Percentiles rank a stretch among this genome's conserved stretches.
Evolutionary conservation across 441 rosid species (phyloP).

Genomic region (Eruca vesicaria): DNA sequence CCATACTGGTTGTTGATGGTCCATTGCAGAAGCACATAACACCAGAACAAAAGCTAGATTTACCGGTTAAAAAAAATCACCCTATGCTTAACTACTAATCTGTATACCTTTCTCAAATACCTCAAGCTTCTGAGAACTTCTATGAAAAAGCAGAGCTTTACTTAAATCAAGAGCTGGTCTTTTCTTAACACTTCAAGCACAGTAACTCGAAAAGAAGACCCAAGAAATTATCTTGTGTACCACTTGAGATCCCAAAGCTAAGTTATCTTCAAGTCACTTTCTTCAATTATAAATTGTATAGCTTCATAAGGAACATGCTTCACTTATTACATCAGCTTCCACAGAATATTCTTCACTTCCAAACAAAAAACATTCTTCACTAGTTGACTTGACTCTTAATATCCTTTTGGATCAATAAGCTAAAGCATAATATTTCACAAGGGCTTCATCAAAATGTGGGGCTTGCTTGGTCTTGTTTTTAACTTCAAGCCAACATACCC

Average conservation of each 20-base stretch:
- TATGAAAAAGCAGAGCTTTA: slow-evolving; percentile 40
- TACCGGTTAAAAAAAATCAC: slow-evolving; percentile 22
- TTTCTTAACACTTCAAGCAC: slow-evolving; percentile 65
- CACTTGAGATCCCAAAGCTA: slow-evolving; percentile 67
- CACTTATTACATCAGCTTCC: slow-evolving; percentile 49
- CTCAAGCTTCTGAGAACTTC: slow-evolving; percentile 42
- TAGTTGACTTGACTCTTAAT: slow-evolving; percentile 55
- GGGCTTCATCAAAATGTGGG: slow-evolving; percentile 84
- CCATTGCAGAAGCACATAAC: slow-evolving; percentile 16
- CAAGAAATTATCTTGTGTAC: slow-evolving; percentile 69
- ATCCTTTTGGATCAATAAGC: slow-evolving; percentile 56
- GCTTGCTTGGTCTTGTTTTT: slow-evolving; percentile 90
- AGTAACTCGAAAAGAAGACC: slow-evolving; percentile 67
- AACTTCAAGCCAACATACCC: slow-evolving; percentile 96
- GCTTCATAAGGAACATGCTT: slow-evolving; percentile 55
- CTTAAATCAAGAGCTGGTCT: slow-evolving; percentile 56
- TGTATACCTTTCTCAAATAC: slow-evolving; percentile 40
- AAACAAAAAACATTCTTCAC: slow-evolving; percentile 48
- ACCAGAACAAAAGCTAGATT: not conserved
- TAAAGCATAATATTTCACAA: slow-evolving; percentile 54
- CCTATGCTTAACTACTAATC: slow-evolving; percentile 32
- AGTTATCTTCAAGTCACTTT: slow-evolving; percentile 51
- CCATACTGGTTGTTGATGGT: not conserved
- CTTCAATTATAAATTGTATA: slow-evolving; percentile 55
- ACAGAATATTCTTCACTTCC: slow-evolving; percentile 57